These are phyloP conservation scores for Hypsizygus ulmarius DNA, from an alignment of 1,284 basidiomycete species.

Conservation along the genomic window DNA sequence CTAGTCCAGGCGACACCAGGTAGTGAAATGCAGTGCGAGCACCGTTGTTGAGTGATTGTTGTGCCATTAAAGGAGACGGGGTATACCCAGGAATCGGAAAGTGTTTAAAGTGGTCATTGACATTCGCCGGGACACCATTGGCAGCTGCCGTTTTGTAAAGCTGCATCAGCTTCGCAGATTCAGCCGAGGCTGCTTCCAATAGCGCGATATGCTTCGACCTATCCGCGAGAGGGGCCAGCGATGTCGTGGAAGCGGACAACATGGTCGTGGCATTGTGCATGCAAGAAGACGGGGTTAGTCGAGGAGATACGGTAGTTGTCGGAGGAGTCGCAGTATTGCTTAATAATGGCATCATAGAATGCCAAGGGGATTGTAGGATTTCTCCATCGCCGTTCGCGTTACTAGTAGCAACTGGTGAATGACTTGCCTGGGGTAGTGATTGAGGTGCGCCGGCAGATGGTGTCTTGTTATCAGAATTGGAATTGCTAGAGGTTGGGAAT, in stretches of 20 bases:
- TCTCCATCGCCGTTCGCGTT: too few relatives aligned
- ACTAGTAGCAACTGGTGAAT: too few relatives aligned
- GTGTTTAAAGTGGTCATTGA: slow-evolving; percentile 13
- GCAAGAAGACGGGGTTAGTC: too few relatives aligned
- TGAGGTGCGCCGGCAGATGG: too few relatives aligned
- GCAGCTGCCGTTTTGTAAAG: slow-evolving; percentile 16
- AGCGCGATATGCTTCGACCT: slow-evolving; percentile 69
- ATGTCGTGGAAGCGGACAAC: slow-evolving; percentile 40
- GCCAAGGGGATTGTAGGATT: too few relatives aligned
- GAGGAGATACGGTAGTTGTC: too few relatives aligned
- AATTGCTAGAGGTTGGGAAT: too few relatives aligned
- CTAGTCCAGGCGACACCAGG: background rate
- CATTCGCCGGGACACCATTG: slow-evolving; percentile 12
- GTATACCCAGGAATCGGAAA: slow-evolving; percentile 21
- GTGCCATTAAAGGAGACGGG: slow-evolving; percentile 12
- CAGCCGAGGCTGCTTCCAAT: slow-evolving; percentile 70
- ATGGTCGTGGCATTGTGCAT: too few relatives aligned
- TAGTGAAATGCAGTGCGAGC: background rate
- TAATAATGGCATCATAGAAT: too few relatives aligned
- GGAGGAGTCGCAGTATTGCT: too few relatives aligned
- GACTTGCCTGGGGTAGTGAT: too few relatives aligned
- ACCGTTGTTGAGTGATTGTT: background rate
- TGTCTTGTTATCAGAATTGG: too few relatives aligned
- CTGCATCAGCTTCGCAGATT: slow-evolving; percentile 58
- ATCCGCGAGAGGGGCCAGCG: slow-evolving; percentile 49